Evolutionary conservation across 345 rosid genomes (phyloP).

Genomic region (Psidium friedrichsthalianum): DNA sequence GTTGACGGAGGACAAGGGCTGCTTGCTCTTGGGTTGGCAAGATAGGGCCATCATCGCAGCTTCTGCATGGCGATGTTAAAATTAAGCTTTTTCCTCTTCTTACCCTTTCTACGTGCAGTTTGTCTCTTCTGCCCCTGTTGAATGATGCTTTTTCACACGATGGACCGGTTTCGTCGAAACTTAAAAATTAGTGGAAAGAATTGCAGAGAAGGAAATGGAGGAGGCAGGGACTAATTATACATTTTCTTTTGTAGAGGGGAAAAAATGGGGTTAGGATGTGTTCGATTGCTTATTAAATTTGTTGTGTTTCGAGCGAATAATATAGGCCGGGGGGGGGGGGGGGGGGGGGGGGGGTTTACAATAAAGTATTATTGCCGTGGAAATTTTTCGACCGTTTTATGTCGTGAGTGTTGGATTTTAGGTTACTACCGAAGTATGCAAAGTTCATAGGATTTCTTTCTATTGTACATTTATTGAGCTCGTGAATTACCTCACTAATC

Average conservation of each 20-base stretch:
- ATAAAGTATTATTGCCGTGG: background rate
- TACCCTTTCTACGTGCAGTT: background rate
- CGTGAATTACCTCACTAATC: background rate
- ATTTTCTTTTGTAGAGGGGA: background rate
- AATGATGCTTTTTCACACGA: background rate
- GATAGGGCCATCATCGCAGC: slow-evolving; percentile 52
- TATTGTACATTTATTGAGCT: background rate
- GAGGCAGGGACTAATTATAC: background rate
- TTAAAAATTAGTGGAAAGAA: background rate
- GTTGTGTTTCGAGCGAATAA: background rate
- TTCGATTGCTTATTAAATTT: background rate
- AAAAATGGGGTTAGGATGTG: background rate
- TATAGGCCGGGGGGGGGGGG: too few species aligned
- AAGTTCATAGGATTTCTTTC: background rate
- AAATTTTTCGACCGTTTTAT: background rate
- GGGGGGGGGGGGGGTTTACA: background rate
- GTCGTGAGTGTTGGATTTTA: background rate
- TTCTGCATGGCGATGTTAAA: slow-evolving; percentile 56
- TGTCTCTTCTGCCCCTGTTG: background rate
- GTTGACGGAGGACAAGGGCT: slow-evolving; percentile 59
- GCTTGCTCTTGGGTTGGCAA: slow-evolving; percentile 66
- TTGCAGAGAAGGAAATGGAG: background rate
- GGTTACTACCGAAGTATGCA: background rate
- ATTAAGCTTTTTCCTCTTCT: background rate
- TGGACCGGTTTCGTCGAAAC: background rate